Conservation (phyloP, 768 basidiomycete species). For the Tricholoma hemisulphureum region DNA sequence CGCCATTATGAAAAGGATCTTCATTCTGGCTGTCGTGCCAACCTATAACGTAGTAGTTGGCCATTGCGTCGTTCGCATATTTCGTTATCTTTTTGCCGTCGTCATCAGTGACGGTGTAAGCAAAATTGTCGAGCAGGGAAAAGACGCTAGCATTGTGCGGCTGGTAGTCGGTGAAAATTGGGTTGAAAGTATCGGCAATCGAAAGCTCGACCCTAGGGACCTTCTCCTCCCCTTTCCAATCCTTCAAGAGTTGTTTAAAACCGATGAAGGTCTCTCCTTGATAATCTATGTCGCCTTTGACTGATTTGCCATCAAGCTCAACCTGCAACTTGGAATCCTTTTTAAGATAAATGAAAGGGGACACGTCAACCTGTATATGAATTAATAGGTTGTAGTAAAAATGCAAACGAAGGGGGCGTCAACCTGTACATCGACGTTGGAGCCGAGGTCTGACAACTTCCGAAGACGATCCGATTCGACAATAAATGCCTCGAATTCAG, state of each 20-base stretch:
- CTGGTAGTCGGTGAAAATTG: background rate
- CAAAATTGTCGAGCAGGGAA: background rate
- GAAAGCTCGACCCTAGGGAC: background rate
- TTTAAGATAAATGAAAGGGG: background rate
- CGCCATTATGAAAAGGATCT: background rate
- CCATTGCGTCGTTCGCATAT: background rate
- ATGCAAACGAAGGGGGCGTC: no score
- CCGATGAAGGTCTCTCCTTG: conserved; percentile 1
- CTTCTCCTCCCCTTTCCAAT: background rate
- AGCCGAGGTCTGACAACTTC: background rate
- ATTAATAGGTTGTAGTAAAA: no score
- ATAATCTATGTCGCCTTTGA: background rate
- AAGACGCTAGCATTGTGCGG: background rate
- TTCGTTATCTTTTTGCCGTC: background rate
- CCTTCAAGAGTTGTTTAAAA: background rate
- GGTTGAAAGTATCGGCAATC: background rate
- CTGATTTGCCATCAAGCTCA: no score
- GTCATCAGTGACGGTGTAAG: no score
- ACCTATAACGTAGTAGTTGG: background rate
- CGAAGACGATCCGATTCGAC: background rate
- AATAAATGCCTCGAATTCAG: background rate
- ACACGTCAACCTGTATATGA: background rate
- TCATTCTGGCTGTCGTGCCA: background rate
- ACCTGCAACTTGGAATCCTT: no score
- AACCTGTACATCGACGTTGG: background rate